Base-by-base conservation (phyloP, 2,329 filamentous ascomycete species). In the Pseudocercospora musae region DNA sequence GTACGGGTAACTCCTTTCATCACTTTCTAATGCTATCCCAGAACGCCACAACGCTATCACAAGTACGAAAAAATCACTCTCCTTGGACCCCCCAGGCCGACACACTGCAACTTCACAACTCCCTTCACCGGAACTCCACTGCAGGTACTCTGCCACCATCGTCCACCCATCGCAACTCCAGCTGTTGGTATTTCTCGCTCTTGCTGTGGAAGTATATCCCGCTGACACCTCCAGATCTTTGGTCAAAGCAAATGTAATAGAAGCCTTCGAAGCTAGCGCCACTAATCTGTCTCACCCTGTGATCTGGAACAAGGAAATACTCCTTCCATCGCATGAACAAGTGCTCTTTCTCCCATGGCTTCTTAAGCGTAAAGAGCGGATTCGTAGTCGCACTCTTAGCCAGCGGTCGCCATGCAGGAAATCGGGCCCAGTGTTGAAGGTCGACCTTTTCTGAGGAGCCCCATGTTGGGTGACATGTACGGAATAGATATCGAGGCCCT, bases 291-390 rank as follows among this genome's bases (percentile, higher is more conserved):
- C 89, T 86, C 20, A 98, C 92, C 15, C 91, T 86, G 75, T 99
- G 95, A 72, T 99, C 93, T 1, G 95, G 95, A 0, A 99, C 95
- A 0, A 99, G 81, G 72, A 99, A 99, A 72, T 96, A 92, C 74
- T 99, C 95, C 78, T 99, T 99, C 95, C 95, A 99, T 64, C 95
- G 87, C 95, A 99, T 99, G 73, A 97, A 99, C 31, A 99, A 88
- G 75, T 96, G 88, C 70, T 97, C 93, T 66, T 87, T 84, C 73
- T 96, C 90, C 53, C 87, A 85, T 69, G 89, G 86, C 70, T 96
- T 89, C 68, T 80, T 87, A 80, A 80, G 84, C 66, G 81, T 85
- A 70, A 84, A 86, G 68, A 84, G 84, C 25, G 82, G 77, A 57
- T 60, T 57, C 21, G 80, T 79, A 69, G 84, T 86, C 6, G 84